Evolutionary conservation across 805 yeast species (phyloP).

Genomic region (Candida krabiensis): DNA sequence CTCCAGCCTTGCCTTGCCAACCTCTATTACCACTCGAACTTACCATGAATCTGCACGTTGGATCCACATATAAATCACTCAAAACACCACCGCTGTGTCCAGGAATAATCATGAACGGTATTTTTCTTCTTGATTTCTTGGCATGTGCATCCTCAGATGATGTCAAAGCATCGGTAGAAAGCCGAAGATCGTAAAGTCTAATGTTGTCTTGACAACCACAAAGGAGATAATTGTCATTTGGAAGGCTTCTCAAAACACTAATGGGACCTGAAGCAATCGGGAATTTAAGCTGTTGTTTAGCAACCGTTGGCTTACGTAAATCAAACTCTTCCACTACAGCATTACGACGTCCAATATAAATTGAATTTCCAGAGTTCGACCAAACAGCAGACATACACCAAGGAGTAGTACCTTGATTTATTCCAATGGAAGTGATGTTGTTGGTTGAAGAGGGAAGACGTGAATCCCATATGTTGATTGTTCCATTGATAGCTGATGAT

Average conservation of each 20-base stretch:
- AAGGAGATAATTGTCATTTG: conserved; percentile 73
- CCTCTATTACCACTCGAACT: conserved; percentile 95
- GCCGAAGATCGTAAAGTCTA: conserved; percentile 73
- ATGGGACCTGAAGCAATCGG: conserved; percentile 93
- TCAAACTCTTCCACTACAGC: conserved; percentile 79
- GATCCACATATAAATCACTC: conserved; percentile 77
- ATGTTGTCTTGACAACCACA: conserved; percentile 93
- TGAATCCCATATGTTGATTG: conserved; percentile 78
- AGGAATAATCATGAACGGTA: conserved; percentile 88
- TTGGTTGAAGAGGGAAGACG: conserved; percentile 37
- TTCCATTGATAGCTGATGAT: conserved; percentile 83
- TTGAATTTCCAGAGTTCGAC: conserved; percentile 77
- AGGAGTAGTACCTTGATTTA: conserved; percentile 76
- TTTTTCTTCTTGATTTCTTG: conserved; percentile 37
- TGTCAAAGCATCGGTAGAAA: conserved; percentile 23
- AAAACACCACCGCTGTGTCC: conserved; percentile 95
- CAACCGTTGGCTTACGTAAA: conserved; percentile 54
- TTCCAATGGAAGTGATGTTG: conserved; percentile 31
- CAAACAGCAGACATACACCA: conserved; percentile 93
- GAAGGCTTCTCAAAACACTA: conserved; percentile 74
- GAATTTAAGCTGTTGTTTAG: conserved; percentile 61
- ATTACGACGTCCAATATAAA: conserved; percentile 88
- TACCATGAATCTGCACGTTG: conserved; percentile 82
- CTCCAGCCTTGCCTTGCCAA: conserved; percentile 85
- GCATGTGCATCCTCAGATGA: conserved; percentile 5